Percentiles rank a stretch among this genome's conserved stretches.
These are phyloP conservation scores for Vigna mungo DNA, from an alignment of 306 rosid species.

Conservation along the genomic window DNA sequence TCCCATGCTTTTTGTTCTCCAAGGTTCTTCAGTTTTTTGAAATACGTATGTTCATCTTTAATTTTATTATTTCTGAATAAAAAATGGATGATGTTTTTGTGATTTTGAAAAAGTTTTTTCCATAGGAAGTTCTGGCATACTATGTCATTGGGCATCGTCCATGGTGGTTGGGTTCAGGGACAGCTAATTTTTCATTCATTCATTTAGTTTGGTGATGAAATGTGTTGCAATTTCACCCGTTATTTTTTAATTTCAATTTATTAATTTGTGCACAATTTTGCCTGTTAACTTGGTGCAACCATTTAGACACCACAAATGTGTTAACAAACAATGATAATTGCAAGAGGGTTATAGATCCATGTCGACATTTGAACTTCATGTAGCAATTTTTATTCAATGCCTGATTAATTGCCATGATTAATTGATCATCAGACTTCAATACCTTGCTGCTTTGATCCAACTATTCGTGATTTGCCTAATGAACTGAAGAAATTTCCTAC, in stretches of 20 bases:
- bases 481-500: neutral
- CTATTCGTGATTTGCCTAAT: neutral
- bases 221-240: constrained; percentile 2
- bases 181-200: constrained; percentile 7
- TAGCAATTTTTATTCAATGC: neutral
- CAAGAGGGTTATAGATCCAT: neutral
- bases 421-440: neutral
- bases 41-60: neutral
- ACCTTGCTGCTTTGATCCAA: neutral
- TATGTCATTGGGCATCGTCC: neutral
- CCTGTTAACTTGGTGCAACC: neutral
- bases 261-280: neutral
- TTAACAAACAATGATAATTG: neutral
- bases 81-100: neutral
- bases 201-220: constrained; percentile 2
- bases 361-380: neutral
- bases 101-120: neutral
- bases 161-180: neutral
- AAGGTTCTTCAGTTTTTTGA: constrained; percentile 8
- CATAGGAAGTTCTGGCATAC: constrained; percentile 10
- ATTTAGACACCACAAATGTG: neutral
- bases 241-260: neutral
- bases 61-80: neutral
- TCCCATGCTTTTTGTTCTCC: constrained; percentile 12
- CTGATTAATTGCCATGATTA: neutral